Base-by-base conservation (phyloP, 805 yeast genomes). In the Candida michaelii region DNA sequence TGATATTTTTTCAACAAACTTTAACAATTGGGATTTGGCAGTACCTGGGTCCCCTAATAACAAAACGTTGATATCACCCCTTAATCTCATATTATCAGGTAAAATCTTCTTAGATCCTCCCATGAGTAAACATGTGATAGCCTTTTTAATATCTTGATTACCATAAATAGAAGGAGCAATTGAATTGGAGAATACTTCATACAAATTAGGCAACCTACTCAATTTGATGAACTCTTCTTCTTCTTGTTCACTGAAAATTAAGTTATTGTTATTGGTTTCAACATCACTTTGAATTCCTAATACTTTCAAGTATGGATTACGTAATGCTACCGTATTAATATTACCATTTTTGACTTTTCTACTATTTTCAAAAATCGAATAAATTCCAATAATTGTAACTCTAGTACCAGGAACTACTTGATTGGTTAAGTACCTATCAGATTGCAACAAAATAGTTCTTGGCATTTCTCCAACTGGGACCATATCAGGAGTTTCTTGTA, bases 401-500 rank as follows among this genome's bases (percentile, higher is more conserved):
- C 97, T 74, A 0, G 95, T 87, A 18, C 99, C 99, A 0, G 99
- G 99, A 30, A 91, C 85, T 23, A 93, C 89, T 49, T 78, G 81
- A 66, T 93, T 93, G 19, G 97, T 85, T 59, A 93, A 70, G 54
- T 86, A 87, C 47, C 99, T 77, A 62, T 93, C 98, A 25, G 89
- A 88, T 32, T 93, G 85, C 49, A 93, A 73, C 45, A 88, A 59
- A 30, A 93, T 83, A 56, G 93, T 95, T 53, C 99, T 80, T 7
- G 99, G 99, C 89, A 93, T 84, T 67, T 93, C 99, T 52, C 99
- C 99, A 21, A 93, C 96, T 1, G 99, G 99, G 1, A 93, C 97
- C 83, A 87, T 87, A 62, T 93, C 99, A 10, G 98, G 97, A n/a
- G 93, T 76, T 62, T 93, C 99, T 63, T 93, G 99, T 43, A 93